A percentile compares a stretch with the other conserved stretches of the same genome.
Conservation (phyloP, 371 early-diverging fungal genomes). For the Circinella umbellata region DNA sequence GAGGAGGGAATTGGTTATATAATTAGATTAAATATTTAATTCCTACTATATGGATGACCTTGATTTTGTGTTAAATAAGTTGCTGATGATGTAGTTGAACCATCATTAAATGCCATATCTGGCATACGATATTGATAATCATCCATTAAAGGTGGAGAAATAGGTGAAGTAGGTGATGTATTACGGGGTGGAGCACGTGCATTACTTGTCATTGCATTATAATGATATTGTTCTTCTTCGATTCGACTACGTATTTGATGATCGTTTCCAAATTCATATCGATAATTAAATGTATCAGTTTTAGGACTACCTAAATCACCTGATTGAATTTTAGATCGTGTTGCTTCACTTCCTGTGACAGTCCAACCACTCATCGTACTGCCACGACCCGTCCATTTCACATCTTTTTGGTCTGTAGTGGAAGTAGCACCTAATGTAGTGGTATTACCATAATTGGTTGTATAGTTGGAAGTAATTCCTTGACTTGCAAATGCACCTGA, state of each 20-base stretch:
- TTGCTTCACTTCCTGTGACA: not conserved
- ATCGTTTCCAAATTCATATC: conserved; percentile 2
- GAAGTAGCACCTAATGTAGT: not conserved
- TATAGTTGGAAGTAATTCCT: not conserved
- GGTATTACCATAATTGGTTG: not conserved
- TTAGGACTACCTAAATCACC: not conserved
- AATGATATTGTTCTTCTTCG: conserved; percentile 36
- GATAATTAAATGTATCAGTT: not conserved
- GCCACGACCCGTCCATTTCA: not conserved
- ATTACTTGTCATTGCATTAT: conserved; percentile 32
- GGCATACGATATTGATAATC: conserved; percentile 6
- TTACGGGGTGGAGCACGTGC: conserved; percentile 28
- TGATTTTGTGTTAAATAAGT: conserved; percentile 9
- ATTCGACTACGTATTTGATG: conserved; percentile 15
- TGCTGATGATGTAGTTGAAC: conserved; percentile 15
- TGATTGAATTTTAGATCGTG: conserved; percentile 2
- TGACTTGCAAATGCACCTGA: not conserved
- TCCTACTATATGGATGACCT: not conserved
- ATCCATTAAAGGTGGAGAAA: not conserved
- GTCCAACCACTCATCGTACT: not conserved
- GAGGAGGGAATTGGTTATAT: not conserved
- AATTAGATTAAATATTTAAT: not conserved
- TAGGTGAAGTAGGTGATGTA: conserved; percentile 8
- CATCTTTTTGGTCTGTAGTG: not conserved
- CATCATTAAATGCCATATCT: conserved; percentile 6